These are phyloP conservation scores for Xylaria telfairii DNA, from an alignment of 495 filamentous ascomycete species.

Conservation along the genomic window DNA sequence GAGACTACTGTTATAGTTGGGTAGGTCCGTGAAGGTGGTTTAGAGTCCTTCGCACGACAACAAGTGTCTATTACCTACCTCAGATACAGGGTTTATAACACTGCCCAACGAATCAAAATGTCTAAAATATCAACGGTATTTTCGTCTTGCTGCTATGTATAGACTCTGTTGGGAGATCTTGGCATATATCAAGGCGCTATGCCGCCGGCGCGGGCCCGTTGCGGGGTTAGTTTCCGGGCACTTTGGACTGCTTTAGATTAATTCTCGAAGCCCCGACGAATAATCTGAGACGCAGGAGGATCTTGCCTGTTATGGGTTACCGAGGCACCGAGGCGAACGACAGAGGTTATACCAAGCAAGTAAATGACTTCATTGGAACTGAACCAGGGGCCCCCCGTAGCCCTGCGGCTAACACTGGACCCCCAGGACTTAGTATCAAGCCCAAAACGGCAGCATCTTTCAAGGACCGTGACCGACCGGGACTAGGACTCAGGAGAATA, in stretches of 20 bases:
- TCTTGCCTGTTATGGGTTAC: neutral
- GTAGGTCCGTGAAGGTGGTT: too few relatives aligned
- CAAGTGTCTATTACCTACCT: too few relatives aligned
- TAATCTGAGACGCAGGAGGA: neutral
- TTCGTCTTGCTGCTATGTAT: neutral
- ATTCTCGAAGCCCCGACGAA: conserved; percentile 4
- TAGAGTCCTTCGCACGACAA: too few relatives aligned
- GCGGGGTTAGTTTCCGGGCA: neutral
- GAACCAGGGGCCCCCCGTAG: conserved; percentile 2
- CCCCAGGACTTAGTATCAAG: neutral
- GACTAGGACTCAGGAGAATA: neutral
- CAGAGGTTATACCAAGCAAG: too few relatives aligned
- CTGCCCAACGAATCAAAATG: neutral
- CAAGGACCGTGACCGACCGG: neutral
- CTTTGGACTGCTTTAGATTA: neutral
- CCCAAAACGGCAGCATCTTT: conserved; percentile 20
- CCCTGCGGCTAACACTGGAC: conserved; percentile 19
- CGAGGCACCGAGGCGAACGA: neutral
- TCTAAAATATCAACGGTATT: neutral
- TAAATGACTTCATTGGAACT: conserved; percentile 1
- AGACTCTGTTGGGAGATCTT: neutral
- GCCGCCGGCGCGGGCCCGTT: conserved; percentile 5
- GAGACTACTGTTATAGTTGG: too few relatives aligned
- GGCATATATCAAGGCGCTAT: neutral
- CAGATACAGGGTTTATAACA: too few relatives aligned